A percentile compares a stretch with the other conserved stretches of the same genome.
Evolutionary conservation across 345 rosid species (phyloP).

Genomic region (Odontarrhena argentea): DNA sequence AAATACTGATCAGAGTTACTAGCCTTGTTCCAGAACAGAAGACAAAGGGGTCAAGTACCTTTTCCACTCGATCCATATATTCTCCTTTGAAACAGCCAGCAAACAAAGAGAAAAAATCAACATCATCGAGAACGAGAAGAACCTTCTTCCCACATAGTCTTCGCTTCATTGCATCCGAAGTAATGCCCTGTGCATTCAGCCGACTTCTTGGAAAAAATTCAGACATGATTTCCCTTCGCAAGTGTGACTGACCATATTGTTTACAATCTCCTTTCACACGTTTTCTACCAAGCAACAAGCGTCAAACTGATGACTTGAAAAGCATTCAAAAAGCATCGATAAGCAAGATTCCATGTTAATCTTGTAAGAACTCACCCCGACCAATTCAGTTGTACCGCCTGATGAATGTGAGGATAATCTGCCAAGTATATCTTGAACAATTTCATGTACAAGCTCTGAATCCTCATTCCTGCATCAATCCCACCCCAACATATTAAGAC

Average conservation of each 20-base stretch:
- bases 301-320: too few species aligned
- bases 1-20: slow-evolving; percentile 8
- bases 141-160: slow-evolving; percentile 29
- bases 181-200: background rate
- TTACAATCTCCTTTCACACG: background rate
- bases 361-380: too few species aligned
- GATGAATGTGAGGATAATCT: too few species aligned
- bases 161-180: slow-evolving; percentile 5
- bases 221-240: slow-evolving; percentile 25
- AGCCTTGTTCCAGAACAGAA: slow-evolving; percentile 1
- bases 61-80: slow-evolving; percentile 21
- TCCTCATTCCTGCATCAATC: too few species aligned
- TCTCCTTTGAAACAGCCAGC: slow-evolving; percentile 32
- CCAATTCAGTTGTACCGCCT: too few species aligned
- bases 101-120: slow-evolving; percentile 32
- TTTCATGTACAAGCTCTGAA: too few species aligned
- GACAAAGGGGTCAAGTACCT: slow-evolving; percentile 29
- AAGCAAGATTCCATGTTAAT: too few species aligned
- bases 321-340: too few species aligned
- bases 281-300: background rate
- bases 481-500: too few species aligned
- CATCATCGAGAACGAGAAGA: slow-evolving; percentile 37
- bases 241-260: background rate
- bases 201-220: background rate
- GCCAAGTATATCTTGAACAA: too few species aligned